These are phyloP conservation scores for Ceratobasidium sp. DNA, from an alignment of 1,284 basidiomycete genomes.

Conservation along the genomic window DNA sequence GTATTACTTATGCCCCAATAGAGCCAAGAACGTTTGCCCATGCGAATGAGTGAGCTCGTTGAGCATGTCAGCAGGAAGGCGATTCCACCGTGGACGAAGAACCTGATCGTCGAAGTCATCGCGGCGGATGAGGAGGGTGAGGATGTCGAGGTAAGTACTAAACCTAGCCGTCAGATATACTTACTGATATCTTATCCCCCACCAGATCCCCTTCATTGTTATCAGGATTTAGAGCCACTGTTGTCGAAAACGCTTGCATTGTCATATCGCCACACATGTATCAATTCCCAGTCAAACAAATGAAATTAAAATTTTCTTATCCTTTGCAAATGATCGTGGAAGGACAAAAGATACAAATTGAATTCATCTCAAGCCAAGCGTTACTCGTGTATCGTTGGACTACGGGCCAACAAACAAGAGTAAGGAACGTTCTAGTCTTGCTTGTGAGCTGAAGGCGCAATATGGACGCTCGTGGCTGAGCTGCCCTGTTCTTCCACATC, in stretches of 20 bases:
- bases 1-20: constrained; percentile 50
- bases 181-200: constrained; percentile 5
- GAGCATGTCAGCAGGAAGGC: constrained; percentile 95
- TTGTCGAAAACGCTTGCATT: constrained; percentile 14
- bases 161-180: background rate
- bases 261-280: constrained; percentile 9
- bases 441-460: constrained; percentile 7
- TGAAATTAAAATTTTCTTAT: constrained; percentile 16
- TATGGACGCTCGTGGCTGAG: constrained; percentile 7
- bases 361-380: background rate
- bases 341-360: background rate
- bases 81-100: constrained; percentile 77
- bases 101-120: constrained; percentile 94
- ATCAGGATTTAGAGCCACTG: constrained; percentile 46
- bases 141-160: constrained; percentile 71
- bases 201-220: constrained; percentile 74
- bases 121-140: constrained; percentile 88
- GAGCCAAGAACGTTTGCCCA: constrained; percentile 84
- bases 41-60: constrained; percentile 91
- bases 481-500: constrained; percentile 18
- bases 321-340: background rate
- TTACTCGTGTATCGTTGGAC: background rate
- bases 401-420: background rate
- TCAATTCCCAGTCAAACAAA: constrained; percentile 16
- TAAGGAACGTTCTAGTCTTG: background rate